Evolutionary conservation across 2,329 filamentous ascomycete species (phyloP).

Genomic region (Malbranchea cinnamomea): DNA sequence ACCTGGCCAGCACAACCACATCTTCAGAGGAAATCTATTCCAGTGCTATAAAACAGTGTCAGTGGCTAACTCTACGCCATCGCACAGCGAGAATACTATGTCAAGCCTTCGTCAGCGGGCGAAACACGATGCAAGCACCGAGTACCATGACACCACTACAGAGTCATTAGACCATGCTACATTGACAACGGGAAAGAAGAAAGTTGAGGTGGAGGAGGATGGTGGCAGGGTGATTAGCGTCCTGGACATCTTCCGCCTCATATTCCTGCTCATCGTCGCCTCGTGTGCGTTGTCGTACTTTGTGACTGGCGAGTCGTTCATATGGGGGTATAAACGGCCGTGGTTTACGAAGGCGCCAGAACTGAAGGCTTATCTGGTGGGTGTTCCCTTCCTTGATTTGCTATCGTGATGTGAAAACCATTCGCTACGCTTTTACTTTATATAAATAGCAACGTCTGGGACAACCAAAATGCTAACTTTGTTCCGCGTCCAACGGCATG

Average conservation of each 20-base stretch:
- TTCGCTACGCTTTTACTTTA: too few relatives aligned
- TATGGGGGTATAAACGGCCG: constrained; percentile 49
- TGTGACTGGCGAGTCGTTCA: constrained; percentile 53
- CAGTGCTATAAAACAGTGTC: too few relatives aligned
- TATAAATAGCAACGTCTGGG: too few relatives aligned
- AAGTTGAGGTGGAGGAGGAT: neutral
- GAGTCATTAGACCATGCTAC: neutral
- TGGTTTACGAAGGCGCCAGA: constrained; percentile 44
- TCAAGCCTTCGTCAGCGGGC: too few relatives aligned
- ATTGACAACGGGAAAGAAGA: neutral
- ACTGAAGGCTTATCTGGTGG: constrained; percentile 48
- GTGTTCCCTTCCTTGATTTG: constrained; percentile 14
- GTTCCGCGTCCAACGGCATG: neutral
- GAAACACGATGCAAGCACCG: too few relatives aligned
- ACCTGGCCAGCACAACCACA: too few relatives aligned
- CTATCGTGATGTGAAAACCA: too few relatives aligned
- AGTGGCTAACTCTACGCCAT: too few relatives aligned
- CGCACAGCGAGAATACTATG: too few relatives aligned
- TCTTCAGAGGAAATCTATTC: too few relatives aligned
- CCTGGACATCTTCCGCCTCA: constrained; percentile 10
- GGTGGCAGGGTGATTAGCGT: constrained; percentile 5
- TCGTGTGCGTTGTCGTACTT: constrained; percentile 54
- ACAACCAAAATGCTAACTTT: too few relatives aligned
- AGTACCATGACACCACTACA: too few relatives aligned
- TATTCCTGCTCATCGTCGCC: constrained; percentile 7